Base-by-base conservation (phyloP, 1,139 yeast species). In the Saccharomyces hybrid region DNA sequence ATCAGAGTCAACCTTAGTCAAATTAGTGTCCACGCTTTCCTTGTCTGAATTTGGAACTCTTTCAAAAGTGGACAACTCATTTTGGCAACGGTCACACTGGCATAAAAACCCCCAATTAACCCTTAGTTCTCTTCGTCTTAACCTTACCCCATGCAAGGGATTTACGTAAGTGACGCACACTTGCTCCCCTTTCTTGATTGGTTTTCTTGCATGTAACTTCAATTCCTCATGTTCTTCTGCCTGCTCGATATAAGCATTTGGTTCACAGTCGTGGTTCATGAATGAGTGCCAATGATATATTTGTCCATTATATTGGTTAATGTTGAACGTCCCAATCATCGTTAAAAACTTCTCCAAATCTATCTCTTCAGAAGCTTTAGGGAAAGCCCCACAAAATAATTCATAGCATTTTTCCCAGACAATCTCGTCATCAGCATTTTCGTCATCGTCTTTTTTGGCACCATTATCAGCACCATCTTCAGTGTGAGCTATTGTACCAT, bases 101-200 rank as follows among this genome's bases (percentile, higher is more conserved):
- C 96, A 88, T n/a, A 78, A 64, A 67, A 88, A 88, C 4, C 96
- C 96, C 89, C 90, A 88, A 63, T 86, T 84, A n/a, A 83, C 82
- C 55, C 91, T 73, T 52, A 88, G 73, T 59, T 80, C 84, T 58
- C 87, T 71, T 64, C 82, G 84, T 61, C 96, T 79, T 60, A 83
- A 82, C 49, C 77, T 79, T 6, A 84, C 80, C 2, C 82, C 80
- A 63, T 81, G 83, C 8, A 74, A 69, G 1, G 91, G 88, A 62
- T 86, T 82, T 1, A 88, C 88, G 63, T 88, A 88, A 1, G 86
- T 77, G 1, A 88, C 82, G 0, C 81, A 74, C 51, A 88, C 75
- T 65, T 88, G 95, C 62, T 86, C 90, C 16, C 85, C 87, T 1
- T 79, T 74, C 54, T 72, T 71, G 48, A 88, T 82, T 53, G 80